Base-by-base conservation (phyloP, 2,329 filamentous ascomycete genomes). In the Epichloe glyceriae region DNA sequence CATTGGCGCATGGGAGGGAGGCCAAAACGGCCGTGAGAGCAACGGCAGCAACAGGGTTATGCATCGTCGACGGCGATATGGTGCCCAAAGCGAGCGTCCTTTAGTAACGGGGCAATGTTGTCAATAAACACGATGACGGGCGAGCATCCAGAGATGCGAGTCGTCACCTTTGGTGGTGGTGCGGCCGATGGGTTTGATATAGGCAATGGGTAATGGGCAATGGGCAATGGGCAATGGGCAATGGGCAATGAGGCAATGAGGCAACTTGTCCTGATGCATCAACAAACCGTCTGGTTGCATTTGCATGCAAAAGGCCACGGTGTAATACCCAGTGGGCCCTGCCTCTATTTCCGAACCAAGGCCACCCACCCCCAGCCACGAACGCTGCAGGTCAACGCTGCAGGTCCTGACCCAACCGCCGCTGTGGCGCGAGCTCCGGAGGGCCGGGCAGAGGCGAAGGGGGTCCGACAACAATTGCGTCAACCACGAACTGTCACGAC, bases 1-100 rank as follows among this genome's bases (percentile, higher is more conserved):
- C 84, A 50, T 82, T 80, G 51, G 76, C 77, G 47, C 76, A 75
- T 33, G 85, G 80, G 48, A 86, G 64, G 51, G 80, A 75, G 54
- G 85, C 77, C 56, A 93, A 72, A 46, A 87, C 69, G 53, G 81
- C 80, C 26, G 64, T 60, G 49, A 69, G 54, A n/a, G 62, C 62
- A 42, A 63, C 70, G 62, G 81, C 63, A 47, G 73, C 66, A 55
- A 70, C 67, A 61, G 73, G 64, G 54, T 72, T 73, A 63, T 79
- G 75, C 79, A 82, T 82, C 57, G 38, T 41, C 35, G 42, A 11
- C 33, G 22, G 33, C 35, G 2, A 22, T 42, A 10, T 22, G 19
- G 10, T 3, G 40, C 1, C 19, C 22, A 35, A 5, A 44, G 22
- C 19, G n/a, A 30, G 22, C 37, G 42, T 14, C 15, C 26, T 33